Percentiles rank a stretch among this genome's conserved stretches.
Conservation (phyloP, 345 rosid species). For the Salix suchowensis region DNA sequence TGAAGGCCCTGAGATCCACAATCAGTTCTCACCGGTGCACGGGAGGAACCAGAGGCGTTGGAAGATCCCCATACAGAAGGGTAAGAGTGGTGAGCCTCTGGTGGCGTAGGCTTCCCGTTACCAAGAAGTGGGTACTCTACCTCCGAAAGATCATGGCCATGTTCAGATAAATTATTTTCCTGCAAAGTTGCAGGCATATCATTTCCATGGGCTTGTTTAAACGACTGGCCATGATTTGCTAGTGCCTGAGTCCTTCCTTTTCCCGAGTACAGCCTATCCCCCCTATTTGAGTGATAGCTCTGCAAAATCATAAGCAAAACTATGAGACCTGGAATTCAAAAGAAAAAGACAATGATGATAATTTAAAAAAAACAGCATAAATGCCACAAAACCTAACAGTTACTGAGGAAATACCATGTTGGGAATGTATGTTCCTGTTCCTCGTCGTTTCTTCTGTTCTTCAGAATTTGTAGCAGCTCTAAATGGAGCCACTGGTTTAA, state of each 20-base stretch:
- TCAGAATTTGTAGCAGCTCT: constrained; percentile 1
- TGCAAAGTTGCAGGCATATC: constrained; percentile 6
- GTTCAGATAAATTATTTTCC: constrained; percentile 1
- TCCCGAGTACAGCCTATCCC: constrained; percentile 1
- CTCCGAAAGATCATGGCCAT: constrained; percentile 12
- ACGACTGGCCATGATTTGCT: constrained; percentile 3
- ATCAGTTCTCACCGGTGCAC: constrained; percentile 4
- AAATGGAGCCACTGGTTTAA: constrained; percentile 1
- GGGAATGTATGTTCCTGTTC: constrained; percentile 32
- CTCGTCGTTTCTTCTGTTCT: constrained; percentile 16
- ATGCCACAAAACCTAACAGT: not conserved
- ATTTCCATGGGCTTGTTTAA: constrained; percentile 1
- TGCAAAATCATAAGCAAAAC: constrained; percentile 7
- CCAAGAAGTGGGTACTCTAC: constrained; percentile 32
- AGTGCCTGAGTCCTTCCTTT: constrained; percentile 10
- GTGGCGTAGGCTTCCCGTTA: constrained; percentile 11
- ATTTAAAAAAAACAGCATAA: no score
- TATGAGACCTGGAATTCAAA: not conserved
- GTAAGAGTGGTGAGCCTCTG: constrained; percentile 1
- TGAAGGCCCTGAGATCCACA: not conserved
- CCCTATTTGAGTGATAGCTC: constrained; percentile 9
- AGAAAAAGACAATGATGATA: no score
- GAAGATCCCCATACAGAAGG: constrained; percentile 17
- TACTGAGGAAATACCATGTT: constrained; percentile 21
- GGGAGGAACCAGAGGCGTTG: constrained; percentile 7